Evolutionary conservation across 2,329 filamentous ascomycete genomes (phyloP).

Genomic region (Diaporthe aspalathi): DNA sequence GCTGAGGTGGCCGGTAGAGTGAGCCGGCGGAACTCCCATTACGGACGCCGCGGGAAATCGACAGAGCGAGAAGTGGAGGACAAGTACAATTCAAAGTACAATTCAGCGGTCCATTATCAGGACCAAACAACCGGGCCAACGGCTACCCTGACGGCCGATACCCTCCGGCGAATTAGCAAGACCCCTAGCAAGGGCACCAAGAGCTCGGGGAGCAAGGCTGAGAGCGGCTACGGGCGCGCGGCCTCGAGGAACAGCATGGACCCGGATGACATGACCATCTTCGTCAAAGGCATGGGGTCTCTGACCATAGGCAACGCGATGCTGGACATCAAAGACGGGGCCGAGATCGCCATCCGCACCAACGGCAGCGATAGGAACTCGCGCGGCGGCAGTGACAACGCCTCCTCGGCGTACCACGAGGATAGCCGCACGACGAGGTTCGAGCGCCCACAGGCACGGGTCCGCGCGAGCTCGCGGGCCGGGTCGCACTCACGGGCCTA

Average conservation of each 20-base stretch:
- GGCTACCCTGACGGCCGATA: conserved; percentile 66
- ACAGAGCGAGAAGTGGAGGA: conserved; percentile 54
- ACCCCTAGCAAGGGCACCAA: conserved; percentile 67
- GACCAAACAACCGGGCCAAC: conserved; percentile 59
- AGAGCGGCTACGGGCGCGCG: conserved; percentile 71
- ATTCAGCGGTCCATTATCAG: conserved; percentile 65
- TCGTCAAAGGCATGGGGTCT: conserved; percentile 66
- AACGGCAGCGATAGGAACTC: conserved; percentile 60
- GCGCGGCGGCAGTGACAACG: conserved; percentile 51
- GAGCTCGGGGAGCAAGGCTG: conserved; percentile 70
- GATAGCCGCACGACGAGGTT: conserved; percentile 56
- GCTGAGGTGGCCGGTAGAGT: conserved; percentile 53
- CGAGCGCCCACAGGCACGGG: conserved; percentile 58
- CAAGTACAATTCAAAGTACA: no score
- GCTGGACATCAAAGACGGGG: conserved; percentile 69
- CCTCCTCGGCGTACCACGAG: conserved; percentile 57
- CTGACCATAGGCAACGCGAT: conserved; percentile 68
- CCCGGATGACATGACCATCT: conserved; percentile 69
- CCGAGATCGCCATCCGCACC: conserved; percentile 67
- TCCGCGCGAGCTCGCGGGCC: conserved; percentile 62
- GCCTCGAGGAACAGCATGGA: conserved; percentile 67
- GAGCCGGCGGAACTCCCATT: conserved; percentile 55
- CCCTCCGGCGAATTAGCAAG: conserved; percentile 62
- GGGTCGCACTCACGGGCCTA: conserved; percentile 54
- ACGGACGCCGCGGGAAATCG: conserved; percentile 43